Evolutionary conservation across 495 filamentous ascomycete genomes (phyloP), one percentile per base, ranked within the genome.

Genomic region (Podospora fimiseda): DNA sequence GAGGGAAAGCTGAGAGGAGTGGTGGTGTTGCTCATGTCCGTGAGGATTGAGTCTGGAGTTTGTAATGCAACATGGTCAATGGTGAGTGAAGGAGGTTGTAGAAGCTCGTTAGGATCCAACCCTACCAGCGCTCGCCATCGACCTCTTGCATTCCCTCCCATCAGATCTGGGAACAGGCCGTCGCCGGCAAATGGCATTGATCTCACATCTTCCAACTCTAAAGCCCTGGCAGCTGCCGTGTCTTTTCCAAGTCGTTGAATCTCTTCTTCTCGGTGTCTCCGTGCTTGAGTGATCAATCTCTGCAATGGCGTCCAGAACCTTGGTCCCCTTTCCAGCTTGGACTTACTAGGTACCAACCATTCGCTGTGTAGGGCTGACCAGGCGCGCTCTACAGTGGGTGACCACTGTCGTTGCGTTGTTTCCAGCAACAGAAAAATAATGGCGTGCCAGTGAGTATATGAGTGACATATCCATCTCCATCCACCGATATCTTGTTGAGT

Each of bases 351-450:
- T 20, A 69, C 65, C 8, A 75, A 74, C 71, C 76, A 80, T 36
- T 72, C 64, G 57, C 83, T 67, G 41, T 82, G 78, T 8, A 95
- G 73, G 0, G 86, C 85, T n/a, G 70, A 66, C 90, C 90, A 96
- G 3, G 87, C 89, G 2, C 90, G 77, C 41, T 92, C 85, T 2
- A 87, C 85, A 3, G 85, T 70, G 14, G 63, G 59, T 3, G 68
- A 53, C 81, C 80, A 75, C n/a, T 83, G 81, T 18, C 87, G 80
- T 14, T 84, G 77, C 57, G 83, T 84, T 5, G 92, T 74, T 59
- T 95, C 90, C 0, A 86, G 43, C 23, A 61, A 45, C 8, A 61
- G 39, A 38, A 75, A 80, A 8, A 76, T 76, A 43, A 82, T 68
- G 39, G 80, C 72, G 60, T 84, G 73, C 81, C 82, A 85, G 46